phyloP scores from a whole-genome alignment of 129 eudicot genomes.

The Smallanthus sonchifolius region DNA sequence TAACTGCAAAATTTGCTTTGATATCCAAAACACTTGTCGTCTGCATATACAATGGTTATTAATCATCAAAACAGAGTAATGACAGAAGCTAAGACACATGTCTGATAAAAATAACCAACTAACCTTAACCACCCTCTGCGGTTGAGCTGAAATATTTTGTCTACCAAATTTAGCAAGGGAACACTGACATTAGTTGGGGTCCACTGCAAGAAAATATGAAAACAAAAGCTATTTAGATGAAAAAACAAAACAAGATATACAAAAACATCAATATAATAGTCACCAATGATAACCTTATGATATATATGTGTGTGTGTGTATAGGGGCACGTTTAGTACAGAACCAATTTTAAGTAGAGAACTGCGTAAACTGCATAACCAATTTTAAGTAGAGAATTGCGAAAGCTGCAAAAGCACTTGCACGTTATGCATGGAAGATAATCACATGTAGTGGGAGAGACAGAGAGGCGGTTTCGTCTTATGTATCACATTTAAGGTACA shows the following conservation, averaged over 20 bases:
- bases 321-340: no score
- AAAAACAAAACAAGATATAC: not conserved
- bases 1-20: conserved; percentile 93
- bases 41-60: conserved; percentile 34
- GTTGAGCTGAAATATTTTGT: conserved; percentile 90
- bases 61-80: not conserved
- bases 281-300: no score
- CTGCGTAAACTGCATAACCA: no score
- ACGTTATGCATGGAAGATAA: not conserved
- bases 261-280: not conserved
- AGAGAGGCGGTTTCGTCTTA: no score
- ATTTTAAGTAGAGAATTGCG: no score
- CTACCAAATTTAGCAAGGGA: conserved; percentile 86
- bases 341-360: no score
- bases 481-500: no score
- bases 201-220: conserved; percentile 69
- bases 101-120: not conserved
- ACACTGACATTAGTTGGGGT: conserved; percentile 88
- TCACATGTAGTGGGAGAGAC: no score
- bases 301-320: no score
- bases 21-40: conserved; percentile 97
- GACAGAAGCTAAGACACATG: not conserved
- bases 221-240: not conserved
- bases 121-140: conserved; percentile 99
- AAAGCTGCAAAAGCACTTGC: no score